Conservation (phyloP, 352 stramenopile genomes). For the Pythium chondricola region DNA sequence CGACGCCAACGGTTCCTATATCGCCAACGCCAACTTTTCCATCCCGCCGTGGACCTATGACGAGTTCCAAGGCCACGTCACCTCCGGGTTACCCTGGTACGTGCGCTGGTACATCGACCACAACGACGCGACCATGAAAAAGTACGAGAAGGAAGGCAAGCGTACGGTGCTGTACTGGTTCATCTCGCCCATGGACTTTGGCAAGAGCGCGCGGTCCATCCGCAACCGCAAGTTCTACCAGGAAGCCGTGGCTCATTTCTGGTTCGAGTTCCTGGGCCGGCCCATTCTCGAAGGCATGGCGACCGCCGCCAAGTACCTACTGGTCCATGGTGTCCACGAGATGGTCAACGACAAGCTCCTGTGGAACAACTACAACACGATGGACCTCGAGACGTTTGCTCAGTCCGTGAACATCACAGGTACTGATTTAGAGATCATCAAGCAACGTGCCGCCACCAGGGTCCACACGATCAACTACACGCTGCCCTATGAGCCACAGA, state of each 20-base stretch:
- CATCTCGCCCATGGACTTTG: conserved; percentile 40
- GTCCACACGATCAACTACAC: conserved; percentile 41
- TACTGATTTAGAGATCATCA: conserved; percentile 13
- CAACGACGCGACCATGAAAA: conserved; percentile 18
- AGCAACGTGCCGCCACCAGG: conserved; percentile 17
- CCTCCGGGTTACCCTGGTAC: conserved; percentile 13
- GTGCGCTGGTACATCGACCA: conserved; percentile 23
- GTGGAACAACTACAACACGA: not conserved
- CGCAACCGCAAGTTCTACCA: conserved; percentile 26
- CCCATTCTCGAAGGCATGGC: conserved; percentile 31
- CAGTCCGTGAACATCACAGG: conserved; percentile 7
- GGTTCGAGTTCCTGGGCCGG: conserved; percentile 30
- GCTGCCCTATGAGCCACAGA: conserved; percentile 20
- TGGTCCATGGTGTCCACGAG: conserved; percentile 24
- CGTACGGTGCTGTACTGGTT: conserved; percentile 41
- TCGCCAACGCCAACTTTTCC: conserved; percentile 18
- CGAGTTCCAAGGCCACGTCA: conserved; percentile 15
- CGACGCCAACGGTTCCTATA: conserved; percentile 32
- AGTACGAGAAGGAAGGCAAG: conserved; percentile 24
- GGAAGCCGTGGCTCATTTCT: conserved; percentile 29
- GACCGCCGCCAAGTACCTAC: conserved; percentile 26
- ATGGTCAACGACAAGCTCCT: not conserved
- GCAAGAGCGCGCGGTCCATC: conserved; percentile 18
- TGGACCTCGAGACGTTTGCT: not conserved
- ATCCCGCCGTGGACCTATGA: conserved; percentile 2